Conservation (phyloP, 2,329 filamentous ascomycete genomes). For the Calonectria naviculata region DNA sequence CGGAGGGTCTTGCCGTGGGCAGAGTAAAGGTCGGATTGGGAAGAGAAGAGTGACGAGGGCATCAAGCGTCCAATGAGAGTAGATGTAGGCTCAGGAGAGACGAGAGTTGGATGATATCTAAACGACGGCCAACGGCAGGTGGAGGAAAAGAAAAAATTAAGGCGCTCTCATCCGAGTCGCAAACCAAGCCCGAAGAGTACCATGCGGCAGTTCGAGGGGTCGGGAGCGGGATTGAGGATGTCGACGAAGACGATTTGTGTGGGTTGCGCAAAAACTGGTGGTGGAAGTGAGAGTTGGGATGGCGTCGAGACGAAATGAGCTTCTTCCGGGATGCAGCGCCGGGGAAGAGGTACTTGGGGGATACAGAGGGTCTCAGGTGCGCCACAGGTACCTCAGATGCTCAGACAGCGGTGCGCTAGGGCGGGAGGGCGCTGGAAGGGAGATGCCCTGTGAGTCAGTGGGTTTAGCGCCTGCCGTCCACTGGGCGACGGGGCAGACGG, state of each 20-base stretch:
- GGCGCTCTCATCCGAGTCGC: conserved; percentile 31
- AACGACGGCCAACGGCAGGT: background rate
- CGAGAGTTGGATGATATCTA: background rate
- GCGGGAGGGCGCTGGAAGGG: conserved; percentile 7
- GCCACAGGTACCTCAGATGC: conserved; percentile 28
- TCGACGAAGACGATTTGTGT: conserved; percentile 22
- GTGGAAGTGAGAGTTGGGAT: conserved; percentile 39
- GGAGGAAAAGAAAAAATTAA: conserved; percentile 1
- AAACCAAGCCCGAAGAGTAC: conserved; percentile 24
- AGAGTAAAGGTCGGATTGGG: conserved; percentile 7
- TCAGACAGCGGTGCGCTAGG: conserved; percentile 18
- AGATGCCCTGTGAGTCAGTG: conserved; percentile 28
- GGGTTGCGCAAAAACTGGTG: conserved; percentile 41
- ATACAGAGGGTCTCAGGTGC: conserved; percentile 28
- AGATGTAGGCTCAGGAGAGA: conserved; percentile 12
- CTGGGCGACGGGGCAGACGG: conserved; percentile 11
- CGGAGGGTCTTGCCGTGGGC: background rate
- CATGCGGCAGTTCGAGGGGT: conserved; percentile 37
- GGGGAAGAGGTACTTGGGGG: conserved; percentile 28
- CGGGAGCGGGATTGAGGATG: conserved; percentile 15
- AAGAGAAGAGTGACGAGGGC: conserved; percentile 12
- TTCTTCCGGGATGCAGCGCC: conserved; percentile 31
- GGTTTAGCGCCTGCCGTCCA: conserved; percentile 28
- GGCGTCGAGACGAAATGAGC: conserved; percentile 44
- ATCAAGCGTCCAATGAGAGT: conserved; percentile 23